These are phyloP conservation scores for Endocladia muricata DNA, from an alignment of 31 red algal genomes.

Conservation along the genomic window DNA sequence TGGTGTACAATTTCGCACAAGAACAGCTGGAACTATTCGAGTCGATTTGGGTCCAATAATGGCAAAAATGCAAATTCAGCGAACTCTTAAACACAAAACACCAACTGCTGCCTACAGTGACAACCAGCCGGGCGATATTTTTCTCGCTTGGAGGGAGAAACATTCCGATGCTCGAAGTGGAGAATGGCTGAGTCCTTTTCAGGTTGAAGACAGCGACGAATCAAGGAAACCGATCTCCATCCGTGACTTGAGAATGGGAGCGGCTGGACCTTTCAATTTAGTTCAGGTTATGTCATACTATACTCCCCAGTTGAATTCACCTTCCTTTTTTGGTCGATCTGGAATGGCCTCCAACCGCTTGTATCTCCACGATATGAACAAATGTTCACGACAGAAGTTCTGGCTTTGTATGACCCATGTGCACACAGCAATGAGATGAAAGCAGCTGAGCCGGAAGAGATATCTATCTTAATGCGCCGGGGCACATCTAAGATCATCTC, in stretches of 20 bases:
- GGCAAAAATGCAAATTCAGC: background rate
- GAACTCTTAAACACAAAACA: background rate
- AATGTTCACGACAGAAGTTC: background rate
- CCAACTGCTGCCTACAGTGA: background rate
- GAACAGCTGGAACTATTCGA: background rate
- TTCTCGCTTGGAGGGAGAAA: background rate
- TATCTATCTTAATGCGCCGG: background rate
- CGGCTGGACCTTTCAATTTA: background rate
- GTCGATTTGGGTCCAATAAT: background rate
- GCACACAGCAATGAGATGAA: background rate
- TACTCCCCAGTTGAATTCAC: background rate
- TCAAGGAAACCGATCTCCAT: background rate
- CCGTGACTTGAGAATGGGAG: background rate
- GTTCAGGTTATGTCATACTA: background rate
- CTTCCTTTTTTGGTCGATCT: background rate
- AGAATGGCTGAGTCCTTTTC: background rate
- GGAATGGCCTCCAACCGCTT: background rate
- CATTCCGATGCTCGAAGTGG: background rate
- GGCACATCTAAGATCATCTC: constrained; percentile 5
- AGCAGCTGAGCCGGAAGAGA: background rate
- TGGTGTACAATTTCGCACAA: background rate
- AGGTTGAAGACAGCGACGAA: background rate
- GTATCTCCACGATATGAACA: background rate
- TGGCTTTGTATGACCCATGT: background rate
- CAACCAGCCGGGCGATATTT: background rate